Percentiles rank a stretch among this genome's conserved stretches.
Evolutionary conservation across 2,329 filamentous ascomycete genomes (phyloP).

Genomic region (Aspergillus intermedius): DNA sequence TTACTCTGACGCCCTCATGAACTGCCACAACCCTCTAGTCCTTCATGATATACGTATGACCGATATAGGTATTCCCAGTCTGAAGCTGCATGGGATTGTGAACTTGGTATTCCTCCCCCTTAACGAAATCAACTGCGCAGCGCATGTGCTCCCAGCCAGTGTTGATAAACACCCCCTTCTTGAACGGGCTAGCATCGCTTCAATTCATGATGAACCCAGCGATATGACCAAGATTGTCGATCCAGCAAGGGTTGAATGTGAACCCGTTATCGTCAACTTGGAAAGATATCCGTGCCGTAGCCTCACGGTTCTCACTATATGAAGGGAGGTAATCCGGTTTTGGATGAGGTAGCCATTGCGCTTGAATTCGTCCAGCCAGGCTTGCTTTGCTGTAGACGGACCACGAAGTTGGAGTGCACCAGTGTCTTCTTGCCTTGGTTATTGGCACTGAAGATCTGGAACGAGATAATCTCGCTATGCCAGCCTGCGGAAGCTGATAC

Average conservation of each 20-base stretch:
- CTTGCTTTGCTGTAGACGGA: constrained; percentile 27
- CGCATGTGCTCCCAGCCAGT: constrained; percentile 58
- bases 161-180: constrained; percentile 55
- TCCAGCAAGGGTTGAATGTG: constrained; percentile 54
- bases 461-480: constrained; percentile 22
- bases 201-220: constrained; percentile 57
- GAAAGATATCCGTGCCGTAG: constrained; percentile 50
- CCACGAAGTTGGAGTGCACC: constrained; percentile 29
- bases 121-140: constrained; percentile 46
- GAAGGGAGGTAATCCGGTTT: constrained; percentile 52
- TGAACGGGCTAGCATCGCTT: constrained; percentile 52
- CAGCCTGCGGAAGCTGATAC: constrained; percentile 31
- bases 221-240: constrained; percentile 52
- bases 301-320: constrained; percentile 50
- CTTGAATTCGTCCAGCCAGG: constrained; percentile 19
- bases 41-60: no score
- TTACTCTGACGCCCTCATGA: no score
- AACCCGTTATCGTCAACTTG: constrained; percentile 51
- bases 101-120: constrained; percentile 50
- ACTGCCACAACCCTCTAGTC: no score
- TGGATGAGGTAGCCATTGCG: constrained; percentile 65
- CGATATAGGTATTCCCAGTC: constrained; percentile 43
- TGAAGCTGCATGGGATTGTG: constrained; percentile 56
- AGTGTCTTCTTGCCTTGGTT: constrained; percentile 30
- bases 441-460: constrained; percentile 33